Evolutionary conservation across 805 yeast species (phyloP), one percentile per base, ranked within the genome.

Genomic region (Metschnikowia baotianmanensis): DNA sequence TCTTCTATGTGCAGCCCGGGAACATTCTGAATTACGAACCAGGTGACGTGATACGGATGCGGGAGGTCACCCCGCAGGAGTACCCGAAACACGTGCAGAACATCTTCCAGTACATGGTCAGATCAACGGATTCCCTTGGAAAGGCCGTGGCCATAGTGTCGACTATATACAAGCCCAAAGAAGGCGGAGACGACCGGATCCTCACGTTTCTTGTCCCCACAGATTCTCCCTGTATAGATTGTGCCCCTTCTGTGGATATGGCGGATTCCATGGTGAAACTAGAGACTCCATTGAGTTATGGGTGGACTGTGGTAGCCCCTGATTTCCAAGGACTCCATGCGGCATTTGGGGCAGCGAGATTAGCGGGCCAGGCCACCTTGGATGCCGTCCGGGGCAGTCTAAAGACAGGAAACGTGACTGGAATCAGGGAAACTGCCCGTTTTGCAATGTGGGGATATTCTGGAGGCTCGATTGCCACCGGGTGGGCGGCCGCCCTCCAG

Each of bases 401-500:
- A 23, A 21, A 27, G 5, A 36, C 58, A 5, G 47, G 42, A 4
- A 43, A 47, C 22, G 26, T 42, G 15, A 52, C 64, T 6, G 58
- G 58, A 2, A 32, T 62, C 13, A 24, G 39, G 5, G 20, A 44
- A 3, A 43, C 49, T 13, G 59, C 67, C 13, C 39, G 37, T 16
- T 42, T 47, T 2, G 53, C 48, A 20, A 24, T 66, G 38, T 63
- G 65, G 64, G 72, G 72, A 2, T 67, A 62, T 39, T 62, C 68
- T 2, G 72, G 72, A 10, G 72, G 71, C 2, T 53, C 67, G 2
- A 42, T 65, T 19, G 67, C 72, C 7, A 40, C 65, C 15, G 59
- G 62, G 8, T 67, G 72, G 72, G 69, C 71, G n/a, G 62, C 67
- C 3, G 49, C 62, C 5, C 46, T 63, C 20, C 69, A 62, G 43